Evolutionary conservation across 805 yeast genomes (phyloP).

Genomic region (Ogataea chonburiensis): DNA sequence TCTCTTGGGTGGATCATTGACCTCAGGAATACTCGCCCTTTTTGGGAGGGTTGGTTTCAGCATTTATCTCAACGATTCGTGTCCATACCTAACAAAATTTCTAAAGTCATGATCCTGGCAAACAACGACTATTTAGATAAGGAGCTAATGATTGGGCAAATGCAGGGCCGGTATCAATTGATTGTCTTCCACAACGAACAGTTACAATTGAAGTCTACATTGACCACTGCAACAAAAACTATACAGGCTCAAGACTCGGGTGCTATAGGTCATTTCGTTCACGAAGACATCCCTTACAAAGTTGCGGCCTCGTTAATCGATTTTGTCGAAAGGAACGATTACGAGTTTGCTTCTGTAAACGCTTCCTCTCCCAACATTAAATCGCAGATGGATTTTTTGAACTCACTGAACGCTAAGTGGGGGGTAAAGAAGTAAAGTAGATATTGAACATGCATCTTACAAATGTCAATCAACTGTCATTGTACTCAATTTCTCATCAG

Average conservation of each 20-base stretch:
- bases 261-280: slow-evolving; percentile 90
- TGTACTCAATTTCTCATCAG: slow-evolving; percentile 36
- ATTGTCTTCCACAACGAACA: slow-evolving; percentile 57
- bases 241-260: slow-evolving; percentile 27
- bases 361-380: slow-evolving; percentile 23
- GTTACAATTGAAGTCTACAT: slow-evolving; percentile 18
- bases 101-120: slow-evolving; percentile 76
- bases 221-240: slow-evolving; percentile 28
- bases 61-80: slow-evolving; percentile 57
- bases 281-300: slow-evolving; percentile 80
- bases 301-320: slow-evolving; percentile 56
- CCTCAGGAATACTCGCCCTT: slow-evolving; percentile 56
- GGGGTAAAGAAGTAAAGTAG: slow-evolving; percentile 27
- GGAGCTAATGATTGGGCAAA: slow-evolving; percentile 86
- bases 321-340: slow-evolving; percentile 47
- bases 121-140: slow-evolving; percentile 90
- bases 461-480: slow-evolving; percentile 43
- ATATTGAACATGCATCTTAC: neutral
- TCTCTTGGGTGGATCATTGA: slow-evolving; percentile 60
- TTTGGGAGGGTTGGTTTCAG: slow-evolving; percentile 83
- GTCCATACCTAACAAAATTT: slow-evolving; percentile 38
- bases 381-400: slow-evolving; percentile 30
- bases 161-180: slow-evolving; percentile 96
- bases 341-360: slow-evolving; percentile 15
- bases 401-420: slow-evolving; percentile 34